A percentile compares a stretch with the other conserved stretches of the same genome.
phyloP scores from a whole-genome alignment of 192 early-diverging fungal species.

The Kickxella alabastrina region DNA sequence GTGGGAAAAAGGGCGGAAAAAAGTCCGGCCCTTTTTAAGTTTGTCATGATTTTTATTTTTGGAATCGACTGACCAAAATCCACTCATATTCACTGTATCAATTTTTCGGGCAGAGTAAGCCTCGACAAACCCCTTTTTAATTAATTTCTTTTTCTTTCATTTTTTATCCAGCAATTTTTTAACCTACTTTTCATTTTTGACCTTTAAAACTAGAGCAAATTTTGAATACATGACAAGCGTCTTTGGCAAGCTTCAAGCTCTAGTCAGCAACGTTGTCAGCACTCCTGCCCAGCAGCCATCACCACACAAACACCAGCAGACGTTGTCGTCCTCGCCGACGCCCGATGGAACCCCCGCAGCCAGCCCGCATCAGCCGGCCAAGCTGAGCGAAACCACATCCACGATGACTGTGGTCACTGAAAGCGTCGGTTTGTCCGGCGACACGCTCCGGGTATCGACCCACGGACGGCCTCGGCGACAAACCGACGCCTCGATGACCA shows the following conservation, averaged over 20 bases:
- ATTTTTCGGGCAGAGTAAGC: too few species aligned
- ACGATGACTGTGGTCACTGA: not conserved
- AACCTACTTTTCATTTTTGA: not conserved
- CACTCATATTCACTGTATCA: too few species aligned
- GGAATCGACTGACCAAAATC: too few species aligned
- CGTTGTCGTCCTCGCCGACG: not conserved
- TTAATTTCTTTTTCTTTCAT: not conserved
- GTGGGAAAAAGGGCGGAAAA: too few species aligned
- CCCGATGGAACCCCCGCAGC: not conserved
- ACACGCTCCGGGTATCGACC: constrained; percentile 2
- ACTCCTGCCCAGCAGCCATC: not conserved
- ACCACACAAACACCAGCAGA: constrained; percentile 1
- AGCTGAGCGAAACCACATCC: not conserved
- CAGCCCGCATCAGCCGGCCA: not conserved
- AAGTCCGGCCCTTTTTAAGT: not conserved
- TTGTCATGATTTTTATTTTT: too few species aligned
- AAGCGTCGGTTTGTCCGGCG: constrained; percentile 1
- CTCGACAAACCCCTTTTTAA: not conserved
- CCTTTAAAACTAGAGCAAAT: not conserved
- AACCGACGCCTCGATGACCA: constrained; percentile 18
- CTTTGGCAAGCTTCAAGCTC: constrained; percentile 26
- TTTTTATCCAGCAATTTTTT: not conserved
- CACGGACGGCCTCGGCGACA: constrained; percentile 13
- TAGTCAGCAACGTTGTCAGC: constrained; percentile 19
- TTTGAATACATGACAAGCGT: constrained; percentile 20